Conservation (phyloP, 768 basidiomycete species). For the Exidia glandulosa region DNA sequence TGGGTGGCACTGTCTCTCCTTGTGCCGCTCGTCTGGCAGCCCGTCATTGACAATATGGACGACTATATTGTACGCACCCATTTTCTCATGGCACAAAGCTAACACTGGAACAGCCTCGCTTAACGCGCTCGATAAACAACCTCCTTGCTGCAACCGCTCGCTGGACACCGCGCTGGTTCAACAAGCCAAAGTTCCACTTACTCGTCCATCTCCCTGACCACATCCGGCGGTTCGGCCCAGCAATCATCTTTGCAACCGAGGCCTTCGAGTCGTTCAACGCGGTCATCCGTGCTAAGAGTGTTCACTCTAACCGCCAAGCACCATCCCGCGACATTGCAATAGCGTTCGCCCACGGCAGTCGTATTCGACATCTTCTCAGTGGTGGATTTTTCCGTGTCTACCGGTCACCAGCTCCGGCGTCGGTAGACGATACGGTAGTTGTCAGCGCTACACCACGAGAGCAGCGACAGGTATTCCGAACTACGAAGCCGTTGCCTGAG, state of each 20-base stretch:
- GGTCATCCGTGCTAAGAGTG: conserved; percentile 20
- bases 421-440: too few relatives aligned
- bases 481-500: too few relatives aligned
- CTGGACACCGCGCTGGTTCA: conserved; percentile 25
- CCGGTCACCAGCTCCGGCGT: background rate
- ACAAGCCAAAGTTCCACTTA: conserved; percentile 36
- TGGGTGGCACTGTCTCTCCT: background rate
- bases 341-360: conserved; percentile 13
- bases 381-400: conserved; percentile 9
- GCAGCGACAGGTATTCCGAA: too few relatives aligned
- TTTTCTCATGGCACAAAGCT: too few relatives aligned
- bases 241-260: conserved; percentile 33
- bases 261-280: conserved; percentile 18
- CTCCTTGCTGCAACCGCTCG: conserved; percentile 23
- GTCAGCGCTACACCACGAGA: too few relatives aligned
- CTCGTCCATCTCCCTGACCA: conserved; percentile 26
- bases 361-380: conserved; percentile 18
- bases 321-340: conserved; percentile 22
- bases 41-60: background rate
- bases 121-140: conserved; percentile 22
- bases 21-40: conserved; percentile 1
- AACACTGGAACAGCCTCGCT: conserved; percentile 6
- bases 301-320: conserved; percentile 25
- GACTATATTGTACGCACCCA: background rate
- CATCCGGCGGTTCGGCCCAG: conserved; percentile 30